Evolutionary conservation across 2,329 filamentous ascomycete species (phyloP).

Genomic region (Trichoderma atroviride): DNA sequence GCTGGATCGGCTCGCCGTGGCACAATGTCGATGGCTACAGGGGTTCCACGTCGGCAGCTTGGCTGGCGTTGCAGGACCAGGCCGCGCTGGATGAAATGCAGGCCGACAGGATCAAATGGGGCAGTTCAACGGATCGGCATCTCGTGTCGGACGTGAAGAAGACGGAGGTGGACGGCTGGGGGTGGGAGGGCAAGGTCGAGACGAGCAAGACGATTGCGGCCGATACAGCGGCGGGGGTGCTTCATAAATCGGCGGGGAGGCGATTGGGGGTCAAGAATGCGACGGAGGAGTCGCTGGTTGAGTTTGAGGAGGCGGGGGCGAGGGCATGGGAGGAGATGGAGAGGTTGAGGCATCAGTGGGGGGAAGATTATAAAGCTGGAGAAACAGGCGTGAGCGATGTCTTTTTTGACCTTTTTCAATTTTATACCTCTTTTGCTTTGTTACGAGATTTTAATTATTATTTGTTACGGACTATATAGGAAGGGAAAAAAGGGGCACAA

Average conservation of each 20-base stretch:
- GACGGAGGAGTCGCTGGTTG: conserved; percentile 60
- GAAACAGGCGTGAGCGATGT: conserved; percentile 4
- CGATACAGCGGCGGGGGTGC: conserved; percentile 50
- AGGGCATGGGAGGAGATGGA: conserved; percentile 73
- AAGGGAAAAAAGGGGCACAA: background rate
- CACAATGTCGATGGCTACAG: conserved; percentile 76
- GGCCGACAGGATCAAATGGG: conserved; percentile 75
- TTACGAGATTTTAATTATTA: background rate
- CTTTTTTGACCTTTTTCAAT: background rate
- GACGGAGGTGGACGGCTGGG: conserved; percentile 88
- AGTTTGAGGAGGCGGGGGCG: conserved; percentile 65
- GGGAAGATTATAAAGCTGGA: conserved; percentile 44
- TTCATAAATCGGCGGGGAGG: conserved; percentile 59
- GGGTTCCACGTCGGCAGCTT: conserved; percentile 75
- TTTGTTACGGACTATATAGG: background rate
- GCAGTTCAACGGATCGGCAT: conserved; percentile 65
- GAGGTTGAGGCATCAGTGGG: conserved; percentile 68
- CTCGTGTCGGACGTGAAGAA: conserved; percentile 66
- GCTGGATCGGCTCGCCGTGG: conserved; percentile 85
- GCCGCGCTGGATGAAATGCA: conserved; percentile 60
- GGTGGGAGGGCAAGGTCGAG: conserved; percentile 64
- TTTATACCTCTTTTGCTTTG: background rate
- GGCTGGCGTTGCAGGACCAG: conserved; percentile 72
- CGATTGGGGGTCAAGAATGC: conserved; percentile 60
- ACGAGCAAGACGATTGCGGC: conserved; percentile 46